Evolutionary conservation across 495 filamentous ascomycete genomes (phyloP), one percentile per base, ranked within the genome.

Genomic region (Mycothermus thermophilus): DNA sequence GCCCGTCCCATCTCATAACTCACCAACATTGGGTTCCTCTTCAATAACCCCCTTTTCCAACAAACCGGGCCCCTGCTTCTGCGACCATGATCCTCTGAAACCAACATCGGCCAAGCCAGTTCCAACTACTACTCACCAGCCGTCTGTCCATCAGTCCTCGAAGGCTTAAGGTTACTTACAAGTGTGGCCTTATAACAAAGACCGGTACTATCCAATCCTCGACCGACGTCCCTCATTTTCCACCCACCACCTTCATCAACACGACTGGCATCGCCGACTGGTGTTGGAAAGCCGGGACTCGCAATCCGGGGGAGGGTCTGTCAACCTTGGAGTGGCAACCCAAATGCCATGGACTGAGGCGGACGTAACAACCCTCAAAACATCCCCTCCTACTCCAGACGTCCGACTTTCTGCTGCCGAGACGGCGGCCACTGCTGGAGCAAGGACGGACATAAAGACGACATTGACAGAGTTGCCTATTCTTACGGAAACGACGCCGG

Each of bases 81-180:
- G 59, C 35, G 51, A 60, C 40, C n/a, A n/a, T n/a, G n/a, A n/a
- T n/a, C n/a, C n/a, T n/a, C n/a, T n/a, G n/a, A n/a, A n/a, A n/a
- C 46, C 10, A 54, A 57, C 37, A 34, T 64, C 18, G 37, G 43
- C 4, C 38, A 47, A 11, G 44, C 43, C 5, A 59, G 60, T 4
- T 62, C 62, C 21, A 47, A 47, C 5, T 62, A 52, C 32, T 64
- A 60, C 39, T 63, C 61, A 10, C 61, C 61, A 0, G 59, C 59
- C 22, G 55, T 63, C 35, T 64, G 61, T 31, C 59, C 59, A 5
- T 38, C 20, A 11, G 59, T 58, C 5, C 62, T 64, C n/a, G n/a
- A n/a, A n/a, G n/a, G n/a, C n/a, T n/a, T n/a, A n/a, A n/a, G n/a
- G n/a, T n/a, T n/a, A n/a, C n/a, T n/a, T n/a, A n/a, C n/a, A n/a